A percentile compares a stretch with the other conserved stretches of the same genome.
Evolutionary conservation across 2,329 filamentous ascomycete species (phyloP).

Genomic region (Alternaria rosae): DNA sequence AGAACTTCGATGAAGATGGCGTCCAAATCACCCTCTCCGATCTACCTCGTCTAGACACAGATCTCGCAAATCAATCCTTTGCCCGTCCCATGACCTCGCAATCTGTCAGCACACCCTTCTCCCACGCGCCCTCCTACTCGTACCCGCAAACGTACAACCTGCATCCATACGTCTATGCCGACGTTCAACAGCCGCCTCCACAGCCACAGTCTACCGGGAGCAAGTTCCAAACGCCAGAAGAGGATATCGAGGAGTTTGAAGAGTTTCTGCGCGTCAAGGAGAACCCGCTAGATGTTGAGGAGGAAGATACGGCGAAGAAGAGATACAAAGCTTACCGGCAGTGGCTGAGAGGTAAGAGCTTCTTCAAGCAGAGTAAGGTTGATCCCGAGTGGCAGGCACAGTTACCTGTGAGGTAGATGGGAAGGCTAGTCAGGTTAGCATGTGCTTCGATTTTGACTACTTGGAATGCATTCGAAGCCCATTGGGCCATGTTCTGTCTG

Average conservation of each 20-base stretch:
- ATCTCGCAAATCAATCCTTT: conserved; percentile 35
- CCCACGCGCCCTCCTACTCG: conserved; percentile 38
- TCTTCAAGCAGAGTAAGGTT: conserved; percentile 83
- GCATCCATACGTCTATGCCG: conserved; percentile 25
- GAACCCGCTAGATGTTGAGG: conserved; percentile 84
- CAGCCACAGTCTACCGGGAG: conserved; percentile 16
- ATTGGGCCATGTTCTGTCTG: not conserved
- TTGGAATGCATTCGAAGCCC: not conserved
- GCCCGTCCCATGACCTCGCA: conserved; percentile 38
- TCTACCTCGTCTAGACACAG: conserved; percentile 30
- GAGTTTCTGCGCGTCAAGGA: conserved; percentile 80
- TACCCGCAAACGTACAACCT: conserved; percentile 27
- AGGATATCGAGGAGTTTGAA: conserved; percentile 75
- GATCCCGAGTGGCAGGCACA: conserved; percentile 57
- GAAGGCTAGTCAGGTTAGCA: not conserved
- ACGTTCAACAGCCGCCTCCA: conserved; percentile 7
- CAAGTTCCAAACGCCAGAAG: conserved; percentile 63
- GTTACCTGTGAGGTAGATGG: conserved; percentile 37
- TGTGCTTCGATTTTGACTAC: not conserved
- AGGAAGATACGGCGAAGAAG: conserved; percentile 89
- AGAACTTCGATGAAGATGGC: conserved; percentile 28
- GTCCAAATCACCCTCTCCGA: conserved; percentile 22
- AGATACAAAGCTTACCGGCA: conserved; percentile 95
- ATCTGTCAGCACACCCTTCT: conserved; percentile 43
- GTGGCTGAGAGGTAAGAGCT: conserved; percentile 92